These are phyloP conservation scores for Irpex sp. DNA, from an alignment of 1,284 basidiomycete genomes.

Conservation along the genomic window DNA sequence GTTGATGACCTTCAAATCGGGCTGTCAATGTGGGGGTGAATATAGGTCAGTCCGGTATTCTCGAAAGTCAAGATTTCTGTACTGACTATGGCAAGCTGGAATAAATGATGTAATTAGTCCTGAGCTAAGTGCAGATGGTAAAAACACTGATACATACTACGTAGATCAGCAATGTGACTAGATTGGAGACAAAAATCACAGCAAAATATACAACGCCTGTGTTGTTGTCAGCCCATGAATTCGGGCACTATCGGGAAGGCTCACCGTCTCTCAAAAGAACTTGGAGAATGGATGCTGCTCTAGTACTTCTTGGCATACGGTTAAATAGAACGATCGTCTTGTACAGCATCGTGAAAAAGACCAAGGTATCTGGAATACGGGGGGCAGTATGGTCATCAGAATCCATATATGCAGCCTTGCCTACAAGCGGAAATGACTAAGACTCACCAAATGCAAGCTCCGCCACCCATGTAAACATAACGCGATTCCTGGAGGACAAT, in stretches of 20 bases:
- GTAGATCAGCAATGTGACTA: constrained; percentile 24
- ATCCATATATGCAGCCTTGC: neutral
- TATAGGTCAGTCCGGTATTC: neutral
- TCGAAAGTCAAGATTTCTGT: neutral
- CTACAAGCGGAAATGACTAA: neutral
- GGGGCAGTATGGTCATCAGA: neutral
- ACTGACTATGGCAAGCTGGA: constrained; percentile 9
- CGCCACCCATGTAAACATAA: constrained; percentile 26
- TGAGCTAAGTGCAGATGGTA: neutral
- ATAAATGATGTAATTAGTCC: constrained; percentile 17
- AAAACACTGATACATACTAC: constrained; percentile 15
- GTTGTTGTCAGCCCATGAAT: constrained; percentile 17
- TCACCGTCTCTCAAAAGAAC: neutral
- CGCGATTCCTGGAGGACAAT: constrained; percentile 18
- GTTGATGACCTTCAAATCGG: constrained; percentile 25
- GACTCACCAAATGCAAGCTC: constrained; percentile 24
- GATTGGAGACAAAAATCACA: constrained; percentile 23
- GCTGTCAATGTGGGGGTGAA: constrained; percentile 10
- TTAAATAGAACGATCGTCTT: neutral
- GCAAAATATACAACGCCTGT: constrained; percentile 27
- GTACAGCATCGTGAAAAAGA: constrained; percentile 16
- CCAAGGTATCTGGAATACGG: constrained; percentile 15
- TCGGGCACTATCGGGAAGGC: neutral
- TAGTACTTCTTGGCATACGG: neutral
- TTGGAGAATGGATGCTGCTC: neutral